Conservation (phyloP, 164 flowering plant species). For the Nelumbo lutea region DNA sequence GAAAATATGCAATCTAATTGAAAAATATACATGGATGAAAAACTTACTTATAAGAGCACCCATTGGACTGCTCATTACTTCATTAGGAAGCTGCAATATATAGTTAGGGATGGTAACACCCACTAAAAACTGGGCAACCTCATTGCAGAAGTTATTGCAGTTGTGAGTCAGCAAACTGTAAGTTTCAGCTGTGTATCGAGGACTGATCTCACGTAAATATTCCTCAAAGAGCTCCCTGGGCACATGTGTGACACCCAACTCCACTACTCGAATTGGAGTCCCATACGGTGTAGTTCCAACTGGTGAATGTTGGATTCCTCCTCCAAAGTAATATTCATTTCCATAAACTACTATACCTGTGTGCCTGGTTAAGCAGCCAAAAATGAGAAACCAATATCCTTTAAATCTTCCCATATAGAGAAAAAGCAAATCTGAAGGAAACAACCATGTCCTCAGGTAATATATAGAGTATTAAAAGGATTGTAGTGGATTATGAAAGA, state of each 20-base stretch:
- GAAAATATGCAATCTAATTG: background rate
- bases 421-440: too few species aligned
- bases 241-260: constrained; percentile 85
- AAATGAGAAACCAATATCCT: constrained; percentile 22
- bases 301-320: constrained; percentile 73
- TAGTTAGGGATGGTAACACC: constrained; percentile 74
- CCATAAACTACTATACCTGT: constrained; percentile 94
- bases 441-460: too few species aligned
- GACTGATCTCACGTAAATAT: constrained; percentile 82
- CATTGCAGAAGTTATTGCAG: constrained; percentile 97
- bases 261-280: constrained; percentile 68
- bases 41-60: constrained; percentile 81
- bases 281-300: constrained; percentile 89
- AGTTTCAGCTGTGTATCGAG: constrained; percentile 82
- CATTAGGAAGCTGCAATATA: constrained; percentile 88
- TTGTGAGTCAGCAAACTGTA: constrained; percentile 77
- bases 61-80: constrained; percentile 91
- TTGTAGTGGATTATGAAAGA: too few species aligned
- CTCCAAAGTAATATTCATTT: constrained; percentile 88
- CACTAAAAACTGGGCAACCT: constrained; percentile 89
- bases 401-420: constrained; percentile 31
- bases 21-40: background rate
- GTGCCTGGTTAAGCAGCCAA: constrained; percentile 55
- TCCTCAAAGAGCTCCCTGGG: constrained; percentile 85
- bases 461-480: too few species aligned